These are phyloP conservation scores for Populus alba DNA, from an alignment of 345 rosid genomes.

Conservation along the genomic window DNA sequence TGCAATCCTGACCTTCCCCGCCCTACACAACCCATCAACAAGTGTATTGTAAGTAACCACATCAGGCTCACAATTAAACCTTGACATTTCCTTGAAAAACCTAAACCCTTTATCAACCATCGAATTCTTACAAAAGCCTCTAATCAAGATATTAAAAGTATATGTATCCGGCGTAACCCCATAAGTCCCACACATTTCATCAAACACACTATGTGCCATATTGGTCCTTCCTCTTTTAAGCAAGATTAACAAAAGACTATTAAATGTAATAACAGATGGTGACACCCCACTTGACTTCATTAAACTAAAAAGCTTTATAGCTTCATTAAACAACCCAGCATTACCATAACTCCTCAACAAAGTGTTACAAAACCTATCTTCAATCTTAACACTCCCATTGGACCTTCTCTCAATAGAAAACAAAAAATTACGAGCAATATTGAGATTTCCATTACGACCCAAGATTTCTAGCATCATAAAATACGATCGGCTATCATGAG, in stretches of 20 bases:
- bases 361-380: conserved; percentile 70
- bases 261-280: conserved; percentile 68
- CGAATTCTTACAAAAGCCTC: conserved; percentile 68
- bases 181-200: conserved; percentile 72
- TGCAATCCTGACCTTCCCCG: conserved; percentile 71
- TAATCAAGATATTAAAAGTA: conserved; percentile 67
- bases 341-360: conserved; percentile 67
- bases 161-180: conserved; percentile 70
- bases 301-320: conserved; percentile 50
- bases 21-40: conserved; percentile 78
- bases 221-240: conserved; percentile 68
- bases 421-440: conserved; percentile 67
- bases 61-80: conserved; percentile 56
- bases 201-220: conserved; percentile 64
- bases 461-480: conserved; percentile 65
- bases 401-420: conserved; percentile 64
- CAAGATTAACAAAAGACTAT: conserved; percentile 54
- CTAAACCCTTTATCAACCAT: conserved; percentile 70
- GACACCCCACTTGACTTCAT: conserved; percentile 70
- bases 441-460: conserved; percentile 59
- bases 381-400: conserved; percentile 48
- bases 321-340: conserved; percentile 68
- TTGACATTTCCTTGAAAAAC: conserved; percentile 58
- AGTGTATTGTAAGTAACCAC: conserved; percentile 70
- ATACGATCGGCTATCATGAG: conserved; percentile 50